Base-by-base conservation (phyloP, 371 early-diverging fungal genomes). In the Rhizopus sp. region DNA sequence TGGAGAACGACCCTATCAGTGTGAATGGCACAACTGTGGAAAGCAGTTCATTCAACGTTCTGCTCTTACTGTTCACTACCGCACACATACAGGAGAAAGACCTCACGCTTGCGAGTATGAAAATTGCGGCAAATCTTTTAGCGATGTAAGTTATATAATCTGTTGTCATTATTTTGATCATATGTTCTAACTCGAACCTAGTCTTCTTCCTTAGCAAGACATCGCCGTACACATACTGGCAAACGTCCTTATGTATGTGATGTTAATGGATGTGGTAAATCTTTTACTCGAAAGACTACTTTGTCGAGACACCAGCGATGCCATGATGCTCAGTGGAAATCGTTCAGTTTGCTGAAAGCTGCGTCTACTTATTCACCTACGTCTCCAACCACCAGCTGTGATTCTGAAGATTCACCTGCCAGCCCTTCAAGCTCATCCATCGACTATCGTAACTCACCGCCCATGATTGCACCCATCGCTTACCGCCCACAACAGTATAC, bases 1-100 rank as follows among this genome's bases (percentile, higher is more conserved):
- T 13, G 86, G 86, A 42, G 89, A 88, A 57, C 70, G 83, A 62
- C 88, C 89, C n/a, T 89, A 82, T 65, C 75, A 75, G 41, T 88
- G 90, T 64, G 66, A 70, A 45, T 83, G 83, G 72, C 66, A 73
- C 13, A 78, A 78, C 30, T 91, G 91, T 65, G 81, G 82, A 56
- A 89, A 91, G 63, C 84, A 83, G 42, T 91, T 91, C 54, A 87
- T 91, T 66, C 91, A 91, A 69, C 77, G 88, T 17, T 90, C 90
- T 5, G 92, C 91, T 13, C 73, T 91, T 61, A 89, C 87, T 2
- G 90, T 90, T 39, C 92, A 91, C 62, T 75, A 82, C 51, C 82
- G 92, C 55, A 90, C 90, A 3, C 92, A 91, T 64, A 84, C 92
- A 7, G 92, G 91, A 15, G 92, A 90, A 61, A 76, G 86, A 44